phyloP scores from a whole-genome alignment of 371 early-diverging fungal species.

The Mucor velutinosus region DNA sequence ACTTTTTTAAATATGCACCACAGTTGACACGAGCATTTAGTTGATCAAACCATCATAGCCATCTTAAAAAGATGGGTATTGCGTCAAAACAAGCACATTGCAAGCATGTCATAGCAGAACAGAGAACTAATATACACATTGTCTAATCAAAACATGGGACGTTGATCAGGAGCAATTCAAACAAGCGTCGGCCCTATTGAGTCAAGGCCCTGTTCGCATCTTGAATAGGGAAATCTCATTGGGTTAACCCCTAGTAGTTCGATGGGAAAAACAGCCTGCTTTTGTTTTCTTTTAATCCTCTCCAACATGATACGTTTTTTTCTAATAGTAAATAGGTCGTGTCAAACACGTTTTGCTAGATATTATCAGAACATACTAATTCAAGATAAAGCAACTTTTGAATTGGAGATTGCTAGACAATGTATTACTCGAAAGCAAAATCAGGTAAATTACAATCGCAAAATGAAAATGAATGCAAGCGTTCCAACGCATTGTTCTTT shows the following conservation, averaged over 20 bases:
- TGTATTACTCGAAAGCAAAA: slow-evolving; percentile 36
- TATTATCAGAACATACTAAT: slow-evolving; percentile 29
- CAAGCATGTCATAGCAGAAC: too few species aligned
- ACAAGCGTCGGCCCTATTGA: neutral
- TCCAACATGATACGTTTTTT: slow-evolving; percentile 40
- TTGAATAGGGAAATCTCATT: neutral
- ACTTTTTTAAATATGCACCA: too few species aligned
- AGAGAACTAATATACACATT: too few species aligned
- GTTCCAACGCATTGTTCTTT: neutral
- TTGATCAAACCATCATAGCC: too few species aligned
- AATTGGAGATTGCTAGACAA: slow-evolving; percentile 34
- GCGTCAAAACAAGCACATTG: too few species aligned
- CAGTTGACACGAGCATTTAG: too few species aligned
- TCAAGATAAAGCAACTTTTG: slow-evolving; percentile 36
- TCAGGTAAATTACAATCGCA: slow-evolving; percentile 21
- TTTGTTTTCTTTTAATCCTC: neutral
- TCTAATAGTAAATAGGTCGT: slow-evolving; percentile 46
- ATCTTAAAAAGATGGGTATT: too few species aligned
- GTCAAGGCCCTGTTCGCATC: neutral
- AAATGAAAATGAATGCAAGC: neutral
- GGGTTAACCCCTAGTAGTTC: neutral
- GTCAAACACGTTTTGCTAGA: slow-evolving; percentile 48
- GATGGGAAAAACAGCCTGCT: neutral
- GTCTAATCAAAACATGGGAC: neutral
- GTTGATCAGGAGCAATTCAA: neutral